Evolutionary conservation across 73 alveolate genomes (phyloP).

Genomic region (Paraurostyla sp.): DNA sequence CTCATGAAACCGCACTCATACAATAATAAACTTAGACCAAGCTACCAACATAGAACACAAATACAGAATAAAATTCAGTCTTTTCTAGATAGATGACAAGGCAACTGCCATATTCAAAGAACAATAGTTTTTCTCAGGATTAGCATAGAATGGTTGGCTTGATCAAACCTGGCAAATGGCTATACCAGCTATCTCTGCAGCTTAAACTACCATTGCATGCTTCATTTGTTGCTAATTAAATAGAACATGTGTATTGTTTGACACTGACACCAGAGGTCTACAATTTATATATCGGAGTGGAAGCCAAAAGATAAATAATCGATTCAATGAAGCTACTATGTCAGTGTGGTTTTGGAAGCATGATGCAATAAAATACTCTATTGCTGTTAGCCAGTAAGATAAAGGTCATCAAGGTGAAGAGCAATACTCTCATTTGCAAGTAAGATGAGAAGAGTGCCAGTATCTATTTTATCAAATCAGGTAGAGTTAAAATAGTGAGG

Average conservation of each 20-base stretch:
- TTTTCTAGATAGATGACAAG: neutral
- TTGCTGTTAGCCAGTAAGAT: conserved; percentile 25
- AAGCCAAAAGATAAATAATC: neutral
- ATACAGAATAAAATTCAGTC: neutral
- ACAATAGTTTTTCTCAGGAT: neutral
- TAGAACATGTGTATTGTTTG: conserved; percentile 33
- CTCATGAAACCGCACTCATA: neutral
- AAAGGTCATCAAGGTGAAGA: neutral
- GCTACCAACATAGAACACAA: neutral
- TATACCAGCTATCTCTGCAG: conserved; percentile 3
- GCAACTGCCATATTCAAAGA: neutral
- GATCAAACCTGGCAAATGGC: conserved; percentile 47
- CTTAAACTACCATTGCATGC: conserved; percentile 48
- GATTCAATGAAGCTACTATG: conserved; percentile 17
- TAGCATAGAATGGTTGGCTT: neutral
- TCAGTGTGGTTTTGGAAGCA: conserved; percentile 32
- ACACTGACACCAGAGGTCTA: conserved; percentile 14
- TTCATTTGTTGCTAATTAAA: conserved; percentile 29
- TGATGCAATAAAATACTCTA: neutral
- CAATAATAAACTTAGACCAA: neutral
- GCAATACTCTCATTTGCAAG: conserved; percentile 29
- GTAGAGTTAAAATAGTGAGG: conserved; percentile 36
- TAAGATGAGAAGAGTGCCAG: conserved; percentile 2
- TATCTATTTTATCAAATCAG: conserved; percentile 11
- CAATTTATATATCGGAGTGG: neutral